Percentiles rank a stretch among this genome's conserved stretches.
phyloP scores from a whole-genome alignment of 345 rosid species.

The Moringa oleifera region DNA sequence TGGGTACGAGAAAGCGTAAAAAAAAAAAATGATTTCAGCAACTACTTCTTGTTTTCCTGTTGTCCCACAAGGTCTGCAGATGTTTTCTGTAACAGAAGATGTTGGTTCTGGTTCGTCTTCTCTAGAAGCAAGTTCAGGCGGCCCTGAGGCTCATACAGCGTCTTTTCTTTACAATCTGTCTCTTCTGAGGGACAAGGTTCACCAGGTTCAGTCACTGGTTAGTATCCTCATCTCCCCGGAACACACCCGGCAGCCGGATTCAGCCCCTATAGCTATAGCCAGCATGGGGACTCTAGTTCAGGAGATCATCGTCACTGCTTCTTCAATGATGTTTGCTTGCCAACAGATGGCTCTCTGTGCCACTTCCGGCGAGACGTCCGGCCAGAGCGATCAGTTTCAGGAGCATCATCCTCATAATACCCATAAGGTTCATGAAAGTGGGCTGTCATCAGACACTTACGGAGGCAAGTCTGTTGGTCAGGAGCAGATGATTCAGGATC shows the following conservation, averaged over 20 bases:
- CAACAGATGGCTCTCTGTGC: constrained; percentile 40
- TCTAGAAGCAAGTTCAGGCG: constrained; percentile 1
- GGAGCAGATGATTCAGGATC: no score
- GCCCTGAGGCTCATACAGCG: constrained; percentile 19
- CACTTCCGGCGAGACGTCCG: background rate
- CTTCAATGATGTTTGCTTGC: constrained; percentile 61
- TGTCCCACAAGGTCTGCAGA: constrained; percentile 18
- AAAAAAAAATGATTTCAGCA: constrained; percentile 25
- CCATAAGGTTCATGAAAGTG: constrained; percentile 11
- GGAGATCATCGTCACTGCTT: constrained; percentile 55
- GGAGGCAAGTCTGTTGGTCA: no score
- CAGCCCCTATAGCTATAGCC: constrained; percentile 41
- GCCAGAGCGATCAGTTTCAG: no score
- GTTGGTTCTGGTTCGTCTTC: no score
- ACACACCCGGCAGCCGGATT: constrained; percentile 23
- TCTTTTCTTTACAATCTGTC: constrained; percentile 58
- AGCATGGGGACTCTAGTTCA: constrained; percentile 47
- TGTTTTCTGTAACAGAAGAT: constrained; percentile 18
- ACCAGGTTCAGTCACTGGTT: constrained; percentile 54
- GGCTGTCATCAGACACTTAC: background rate
- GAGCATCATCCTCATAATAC: no score
- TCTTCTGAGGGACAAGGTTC: constrained; percentile 52
- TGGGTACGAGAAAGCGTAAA: background rate
- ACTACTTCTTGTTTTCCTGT: constrained; percentile 23
- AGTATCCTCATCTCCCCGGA: constrained; percentile 33